These are phyloP conservation scores for Pholiota microspora DNA, from an alignment of 768 basidiomycete genomes.

Conservation along the genomic window DNA sequence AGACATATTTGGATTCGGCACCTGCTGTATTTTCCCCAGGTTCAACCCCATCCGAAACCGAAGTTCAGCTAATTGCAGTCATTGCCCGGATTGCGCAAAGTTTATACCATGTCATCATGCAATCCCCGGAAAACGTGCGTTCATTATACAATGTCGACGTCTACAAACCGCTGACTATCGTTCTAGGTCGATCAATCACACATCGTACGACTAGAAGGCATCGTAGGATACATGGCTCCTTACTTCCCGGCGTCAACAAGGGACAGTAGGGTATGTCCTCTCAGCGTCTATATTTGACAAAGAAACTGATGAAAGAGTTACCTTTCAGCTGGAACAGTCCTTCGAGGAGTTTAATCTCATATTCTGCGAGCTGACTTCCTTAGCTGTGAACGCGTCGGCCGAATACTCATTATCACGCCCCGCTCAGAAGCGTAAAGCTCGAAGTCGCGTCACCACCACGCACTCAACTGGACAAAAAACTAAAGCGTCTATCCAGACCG, in stretches of 20 bases:
- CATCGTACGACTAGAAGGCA: constrained; percentile 47
- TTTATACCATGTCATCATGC: constrained; percentile 59
- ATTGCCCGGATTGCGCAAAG: constrained; percentile 55
- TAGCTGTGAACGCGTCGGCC: constrained; percentile 46
- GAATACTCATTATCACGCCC: constrained; percentile 13
- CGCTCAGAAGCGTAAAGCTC: constrained; percentile 20
- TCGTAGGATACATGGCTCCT: constrained; percentile 73
- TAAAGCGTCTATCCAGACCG: constrained; percentile 35
- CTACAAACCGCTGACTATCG: constrained; percentile 4
- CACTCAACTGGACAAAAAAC: constrained; percentile 9
- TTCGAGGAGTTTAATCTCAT: constrained; percentile 73
- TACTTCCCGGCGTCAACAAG: constrained; percentile 72
- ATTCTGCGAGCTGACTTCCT: constrained; percentile 74
- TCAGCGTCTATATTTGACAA: constrained; percentile 2
- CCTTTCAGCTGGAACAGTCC: constrained; percentile 56
- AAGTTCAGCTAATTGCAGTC: constrained; percentile 57
- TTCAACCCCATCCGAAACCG: constrained; percentile 53
- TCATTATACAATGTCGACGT: constrained; percentile 3
- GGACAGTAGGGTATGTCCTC: constrained; percentile 54
- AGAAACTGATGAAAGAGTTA: not conserved
- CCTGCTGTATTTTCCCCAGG: constrained; percentile 78
- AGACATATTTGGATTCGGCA: constrained; percentile 85
- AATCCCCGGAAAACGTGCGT: constrained; percentile 38
- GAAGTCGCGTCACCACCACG: constrained; percentile 9
- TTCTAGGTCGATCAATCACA: constrained; percentile 20